A percentile compares a stretch with the other conserved stretches of the same genome.
phyloP scores from a whole-genome alignment of 352 stramenopile species.

The Phytophthora colocasiae region DNA sequence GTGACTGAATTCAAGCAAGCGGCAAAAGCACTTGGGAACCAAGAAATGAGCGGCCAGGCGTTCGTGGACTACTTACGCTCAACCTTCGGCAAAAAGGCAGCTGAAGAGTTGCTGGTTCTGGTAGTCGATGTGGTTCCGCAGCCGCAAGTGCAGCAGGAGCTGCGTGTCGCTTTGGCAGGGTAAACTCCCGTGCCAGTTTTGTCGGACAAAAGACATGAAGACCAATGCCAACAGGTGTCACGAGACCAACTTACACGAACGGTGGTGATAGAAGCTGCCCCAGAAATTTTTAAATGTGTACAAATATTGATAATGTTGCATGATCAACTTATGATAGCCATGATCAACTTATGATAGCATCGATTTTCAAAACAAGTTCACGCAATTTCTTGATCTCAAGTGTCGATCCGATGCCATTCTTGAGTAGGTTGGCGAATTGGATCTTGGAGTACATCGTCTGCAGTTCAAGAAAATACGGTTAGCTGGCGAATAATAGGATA shows the following conservation, averaged over 20 bases:
- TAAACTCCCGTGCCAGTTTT: constrained; percentile 27
- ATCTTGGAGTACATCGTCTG: constrained; percentile 66
- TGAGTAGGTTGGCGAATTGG: constrained; percentile 69
- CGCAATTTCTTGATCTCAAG: constrained; percentile 62
- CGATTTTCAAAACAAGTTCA: constrained; percentile 70
- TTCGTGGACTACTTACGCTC: constrained; percentile 68
- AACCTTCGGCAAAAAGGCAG: constrained; percentile 65
- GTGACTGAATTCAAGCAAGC: constrained; percentile 73
- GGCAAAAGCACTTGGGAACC: constrained; percentile 71
- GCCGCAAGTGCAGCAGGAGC: constrained; percentile 62
- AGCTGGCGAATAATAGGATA: background rate
- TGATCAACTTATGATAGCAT: constrained; percentile 55
- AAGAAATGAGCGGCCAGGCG: constrained; percentile 69
- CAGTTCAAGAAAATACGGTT: constrained; percentile 22
- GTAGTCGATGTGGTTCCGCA: constrained; percentile 72
- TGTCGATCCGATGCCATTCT: constrained; percentile 64
- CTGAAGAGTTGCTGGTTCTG: constrained; percentile 65
- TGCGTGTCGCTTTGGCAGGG: constrained; percentile 54
- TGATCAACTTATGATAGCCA: constrained; percentile 48
- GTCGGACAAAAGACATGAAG: constrained; percentile 5
- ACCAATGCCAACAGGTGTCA: constrained; percentile 1
- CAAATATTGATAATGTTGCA: constrained; percentile 44
- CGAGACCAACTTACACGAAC: constrained; percentile 26
- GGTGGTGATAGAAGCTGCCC: constrained; percentile 46
- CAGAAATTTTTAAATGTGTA: constrained; percentile 43